Evolutionary conservation across 2,329 filamentous ascomycete species (phyloP).

Genomic region (Canariomyces notabilis): DNA sequence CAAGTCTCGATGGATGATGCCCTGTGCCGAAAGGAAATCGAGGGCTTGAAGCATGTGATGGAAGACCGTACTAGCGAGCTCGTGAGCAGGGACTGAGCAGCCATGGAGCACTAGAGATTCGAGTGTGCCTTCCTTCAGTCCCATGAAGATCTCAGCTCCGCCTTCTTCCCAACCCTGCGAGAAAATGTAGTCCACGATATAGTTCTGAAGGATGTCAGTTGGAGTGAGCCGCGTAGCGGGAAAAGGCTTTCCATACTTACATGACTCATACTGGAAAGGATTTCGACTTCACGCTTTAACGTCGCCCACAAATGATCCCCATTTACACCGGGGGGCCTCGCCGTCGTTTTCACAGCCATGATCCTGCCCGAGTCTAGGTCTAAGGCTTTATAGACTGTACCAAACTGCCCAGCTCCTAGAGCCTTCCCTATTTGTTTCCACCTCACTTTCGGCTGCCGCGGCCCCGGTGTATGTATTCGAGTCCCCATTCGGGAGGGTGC

Average conservation of each 20-base stretch:
- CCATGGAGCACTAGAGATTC: neutral
- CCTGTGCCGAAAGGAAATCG: neutral
- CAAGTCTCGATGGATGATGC: neutral
- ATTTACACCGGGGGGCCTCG: neutral
- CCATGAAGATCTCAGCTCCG: neutral
- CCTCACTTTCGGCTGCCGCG: neutral
- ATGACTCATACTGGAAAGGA: neutral
- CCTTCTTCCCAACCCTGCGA: neutral
- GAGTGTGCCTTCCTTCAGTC: neutral
- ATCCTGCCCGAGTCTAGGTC: neutral
- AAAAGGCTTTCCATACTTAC: neutral
- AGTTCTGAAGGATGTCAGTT: neutral
- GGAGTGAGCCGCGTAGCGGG: neutral
- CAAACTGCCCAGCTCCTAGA: neutral
- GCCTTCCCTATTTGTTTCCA: neutral
- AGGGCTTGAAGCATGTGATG: constrained; percentile 2
- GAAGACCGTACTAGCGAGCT: neutral
- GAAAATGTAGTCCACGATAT: constrained; percentile 1
- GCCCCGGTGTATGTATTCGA: neutral
- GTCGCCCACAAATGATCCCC: neutral
- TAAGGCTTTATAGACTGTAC: neutral
- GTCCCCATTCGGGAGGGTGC: neutral
- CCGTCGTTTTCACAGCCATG: neutral
- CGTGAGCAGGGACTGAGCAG: neutral
- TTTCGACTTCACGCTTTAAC: neutral